Evolutionary conservation across 2,329 filamentous ascomycete genomes (phyloP), one percentile per base, ranked within the genome.

Genomic region (Cryphonectria naterciae): DNA sequence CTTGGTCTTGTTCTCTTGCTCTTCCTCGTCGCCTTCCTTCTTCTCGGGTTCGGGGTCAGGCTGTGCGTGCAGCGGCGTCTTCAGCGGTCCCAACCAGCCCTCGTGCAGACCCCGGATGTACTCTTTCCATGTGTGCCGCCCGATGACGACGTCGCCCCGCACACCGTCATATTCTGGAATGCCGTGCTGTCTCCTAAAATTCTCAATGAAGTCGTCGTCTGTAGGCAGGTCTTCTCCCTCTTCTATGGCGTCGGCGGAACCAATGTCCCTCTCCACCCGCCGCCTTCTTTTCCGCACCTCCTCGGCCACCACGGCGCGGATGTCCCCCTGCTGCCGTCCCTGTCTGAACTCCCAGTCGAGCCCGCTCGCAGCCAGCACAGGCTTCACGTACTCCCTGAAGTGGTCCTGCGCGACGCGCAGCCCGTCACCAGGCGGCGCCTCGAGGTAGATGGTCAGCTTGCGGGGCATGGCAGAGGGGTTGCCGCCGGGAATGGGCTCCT

Each of bases 261-360:
- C 75, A 76, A 77, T 19, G 77, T 73, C 83, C 63, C 81, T 82
- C 76, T 87, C 85, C 71, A 90, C 87, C 17, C 87, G 87, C 72
- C 88, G 85, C 76, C 91, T 87, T 75, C 86, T 84, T 77, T 94
- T 89, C 71, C 96, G 88, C 80, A 98, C 93, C 79, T 90, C 91
- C 83, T 97, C 94, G 37, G 96, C 95, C 63, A 97, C 87, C 19
- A 92, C 93, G 67, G 93, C 94, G 73, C 96, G 86, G 61, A 99
- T 89, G 78, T 99, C 95, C n/a, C 96, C 96, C 83, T 98, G 93
- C 78, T 92, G 91, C 68, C 95, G 86, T 6, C 95, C 96, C 82
- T 98, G 95, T 7, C 98, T 88, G 70, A 98, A 97, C 77, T 98
- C 95, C 90, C 97, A 98, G 80, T 99, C 96, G 78, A 98, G 83